Percentiles rank a stretch among this genome's conserved stretches.
Conservation (phyloP, 179 eudicot species). For the Pouteria campechiana region DNA sequence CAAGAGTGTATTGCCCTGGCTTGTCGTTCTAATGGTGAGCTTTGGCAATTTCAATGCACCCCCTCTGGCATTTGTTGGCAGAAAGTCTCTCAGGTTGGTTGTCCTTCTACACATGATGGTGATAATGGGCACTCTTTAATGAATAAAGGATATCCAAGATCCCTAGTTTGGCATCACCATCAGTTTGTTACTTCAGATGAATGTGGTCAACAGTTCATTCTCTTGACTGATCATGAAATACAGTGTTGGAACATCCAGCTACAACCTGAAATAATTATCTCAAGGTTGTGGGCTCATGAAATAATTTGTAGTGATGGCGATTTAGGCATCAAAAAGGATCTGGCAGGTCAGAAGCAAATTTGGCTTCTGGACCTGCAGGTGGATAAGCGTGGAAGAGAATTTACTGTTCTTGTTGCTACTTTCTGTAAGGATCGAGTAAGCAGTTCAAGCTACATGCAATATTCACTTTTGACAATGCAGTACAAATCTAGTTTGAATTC, state of each 20-base stretch:
- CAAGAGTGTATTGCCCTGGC: conserved; percentile 69
- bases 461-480: conserved; percentile 89
- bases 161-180: conserved; percentile 61
- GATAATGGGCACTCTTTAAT: conserved; percentile 23
- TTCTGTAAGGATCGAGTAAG: conserved; percentile 77
- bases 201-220: conserved; percentile 45
- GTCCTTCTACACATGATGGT: conserved; percentile 18
- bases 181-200: conserved; percentile 28
- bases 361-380: conserved; percentile 95
- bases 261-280: conserved; percentile 27
- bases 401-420: conserved; percentile 74
- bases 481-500: conserved; percentile 63
- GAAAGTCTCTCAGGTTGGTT: conserved; percentile 14
- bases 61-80: conserved; percentile 43
- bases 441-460: conserved; percentile 87
- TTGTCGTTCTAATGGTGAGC: conserved; percentile 61
- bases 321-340: conserved; percentile 74
- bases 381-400: conserved; percentile 63
- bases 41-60: conserved; percentile 74
- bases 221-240: conserved; percentile 74
- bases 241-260: conserved; percentile 58
- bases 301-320: conserved; percentile 78
- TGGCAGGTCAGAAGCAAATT: conserved; percentile 86
- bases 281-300: conserved; percentile 83
- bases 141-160: conserved; percentile 68